Base-by-base conservation (phyloP, 2,329 filamentous ascomycete genomes). In the Aspergillus hiratsukae region DNA sequence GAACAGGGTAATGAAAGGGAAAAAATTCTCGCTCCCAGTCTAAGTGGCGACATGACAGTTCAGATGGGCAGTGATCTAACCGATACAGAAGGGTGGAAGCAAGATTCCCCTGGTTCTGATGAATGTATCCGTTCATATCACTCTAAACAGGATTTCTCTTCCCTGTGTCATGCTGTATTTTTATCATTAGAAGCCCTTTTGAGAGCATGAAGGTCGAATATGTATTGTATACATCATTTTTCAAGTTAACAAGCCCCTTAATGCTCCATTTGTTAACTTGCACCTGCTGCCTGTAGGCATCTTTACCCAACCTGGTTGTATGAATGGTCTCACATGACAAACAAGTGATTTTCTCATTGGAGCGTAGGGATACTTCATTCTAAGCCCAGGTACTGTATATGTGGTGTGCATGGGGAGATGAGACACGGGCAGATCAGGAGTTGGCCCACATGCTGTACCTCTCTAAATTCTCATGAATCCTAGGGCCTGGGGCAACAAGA, bases 21-120 rank as follows among this genome's bases (percentile, higher is more conserved):
- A 90, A 81, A 92, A 90, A 80, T 93, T 93, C 75, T 90, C 91
- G 75, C 80, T 93, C 57, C 89, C 89, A 1, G 90, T 93, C 64
- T 93, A 80, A 64, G 35, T 49, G n/a, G 40, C 45, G 29, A 52
- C 29, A 49, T 4, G 14, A 19, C 49, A 4, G 19, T 46, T 17
- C 31, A 37, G 31, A 17, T 1, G 31, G 31, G 14, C 14, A 11
- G 31, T 35, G 31, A 17, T 17, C 31, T 35, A 35, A 14, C 6
- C 14, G 31, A 37, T 17, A 37, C 14, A 37, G 31, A 37, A 37
- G 31, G 31, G 31, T 37, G 17, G 31, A 37, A 37, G 31, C 31
- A 37, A 17, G 31, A 37, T 37, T 37, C 31, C 31, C 5, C 5
- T 37, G 14, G 7, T 7, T 17, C 31, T 17, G 14, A 37, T 37